Conservation (phyloP, 2,329 filamentous ascomycete species). For the Eutypella sp. region DNA sequence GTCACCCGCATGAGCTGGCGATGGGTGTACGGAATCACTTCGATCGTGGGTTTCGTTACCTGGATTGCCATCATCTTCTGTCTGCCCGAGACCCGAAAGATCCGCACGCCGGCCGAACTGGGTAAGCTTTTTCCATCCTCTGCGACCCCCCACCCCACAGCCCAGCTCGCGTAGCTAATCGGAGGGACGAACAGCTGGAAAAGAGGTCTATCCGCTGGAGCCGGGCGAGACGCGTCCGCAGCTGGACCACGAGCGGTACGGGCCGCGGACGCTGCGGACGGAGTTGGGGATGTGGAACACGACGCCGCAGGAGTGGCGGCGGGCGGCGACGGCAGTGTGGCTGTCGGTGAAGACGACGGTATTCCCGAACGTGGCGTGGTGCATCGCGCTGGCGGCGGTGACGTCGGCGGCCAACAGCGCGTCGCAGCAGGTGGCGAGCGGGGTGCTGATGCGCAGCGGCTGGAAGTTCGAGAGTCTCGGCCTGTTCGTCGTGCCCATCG, state of each 20-base stretch:
- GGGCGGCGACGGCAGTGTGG: conserved; percentile 18
- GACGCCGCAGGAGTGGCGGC: conserved; percentile 22
- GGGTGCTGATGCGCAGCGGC: conserved; percentile 16
- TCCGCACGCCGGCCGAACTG: conserved; percentile 24
- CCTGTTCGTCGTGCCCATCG: conserved; percentile 10
- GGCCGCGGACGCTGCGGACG: conserved; percentile 22
- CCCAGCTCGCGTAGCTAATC: too few species aligned
- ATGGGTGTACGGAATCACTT: conserved; percentile 31
- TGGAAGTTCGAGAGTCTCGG: conserved; percentile 11
- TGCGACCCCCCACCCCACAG: background rate
- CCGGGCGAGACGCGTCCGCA: conserved; percentile 22
- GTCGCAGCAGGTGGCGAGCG: conserved; percentile 19
- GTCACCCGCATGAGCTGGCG: conserved; percentile 29
- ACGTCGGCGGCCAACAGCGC: conserved; percentile 24
- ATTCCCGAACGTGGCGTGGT: conserved; percentile 30
- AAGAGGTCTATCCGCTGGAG: conserved; percentile 17
- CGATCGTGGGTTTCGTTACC: conserved; percentile 23
- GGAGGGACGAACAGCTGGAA: conserved; percentile 9
- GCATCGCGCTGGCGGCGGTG: conserved; percentile 23
- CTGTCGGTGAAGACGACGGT: conserved; percentile 27
- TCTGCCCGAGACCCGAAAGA: conserved; percentile 31
- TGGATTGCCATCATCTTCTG: conserved; percentile 29
- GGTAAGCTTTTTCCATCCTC: conserved; percentile 10
- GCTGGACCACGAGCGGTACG: conserved; percentile 22
- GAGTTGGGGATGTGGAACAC: conserved; percentile 28